A percentile compares a stretch with the other conserved stretches of the same genome.
Conservation (phyloP, 176 grass and related monocot species). For the Dendrocalamus sinicus region DNA sequence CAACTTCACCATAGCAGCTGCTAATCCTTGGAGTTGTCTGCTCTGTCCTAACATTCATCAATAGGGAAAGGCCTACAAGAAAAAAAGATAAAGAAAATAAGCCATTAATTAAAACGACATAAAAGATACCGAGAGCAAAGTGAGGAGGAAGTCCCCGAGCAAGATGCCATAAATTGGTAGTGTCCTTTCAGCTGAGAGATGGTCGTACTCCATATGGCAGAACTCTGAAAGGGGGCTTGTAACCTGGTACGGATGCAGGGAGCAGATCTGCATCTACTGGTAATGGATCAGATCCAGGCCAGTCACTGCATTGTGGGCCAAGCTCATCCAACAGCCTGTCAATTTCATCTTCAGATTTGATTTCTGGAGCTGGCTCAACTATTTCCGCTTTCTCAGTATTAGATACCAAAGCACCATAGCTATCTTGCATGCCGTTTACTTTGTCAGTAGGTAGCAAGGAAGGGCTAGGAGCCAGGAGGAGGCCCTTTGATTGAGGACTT, state of each 20-base stretch:
- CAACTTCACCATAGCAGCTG: slow-evolving; percentile 77
- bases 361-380: slow-evolving; percentile 46
- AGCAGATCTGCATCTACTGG: slow-evolving; percentile 95
- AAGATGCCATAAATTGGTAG: slow-evolving; percentile 76
- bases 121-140: slow-evolving; percentile 80
- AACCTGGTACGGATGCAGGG: slow-evolving; percentile 63
- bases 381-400: slow-evolving; percentile 39
- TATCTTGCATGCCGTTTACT: slow-evolving; percentile 19
- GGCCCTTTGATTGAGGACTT: slow-evolving; percentile 43
- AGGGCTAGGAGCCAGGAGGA: slow-evolving; percentile 23
- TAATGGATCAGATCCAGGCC: slow-evolving; percentile 74
- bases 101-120: slow-evolving; percentile 35
- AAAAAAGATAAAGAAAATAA: not conserved
- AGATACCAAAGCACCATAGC: slow-evolving; percentile 26
- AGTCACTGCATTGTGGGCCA: slow-evolving; percentile 83
- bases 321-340: slow-evolving; percentile 79
- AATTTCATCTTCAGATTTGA: slow-evolving; percentile 84
- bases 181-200: slow-evolving; percentile 67
- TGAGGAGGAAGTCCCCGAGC: slow-evolving; percentile 85
- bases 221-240: slow-evolving; percentile 86
- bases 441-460: slow-evolving; percentile 27
- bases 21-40: slow-evolving; percentile 93
- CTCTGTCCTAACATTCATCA: slow-evolving; percentile 67
- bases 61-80: slow-evolving; percentile 19
- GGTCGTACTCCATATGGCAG: slow-evolving; percentile 75